phyloP scores from a whole-genome alignment of 805 yeast species.

The Hanseniaspora clermontiae region DNA sequence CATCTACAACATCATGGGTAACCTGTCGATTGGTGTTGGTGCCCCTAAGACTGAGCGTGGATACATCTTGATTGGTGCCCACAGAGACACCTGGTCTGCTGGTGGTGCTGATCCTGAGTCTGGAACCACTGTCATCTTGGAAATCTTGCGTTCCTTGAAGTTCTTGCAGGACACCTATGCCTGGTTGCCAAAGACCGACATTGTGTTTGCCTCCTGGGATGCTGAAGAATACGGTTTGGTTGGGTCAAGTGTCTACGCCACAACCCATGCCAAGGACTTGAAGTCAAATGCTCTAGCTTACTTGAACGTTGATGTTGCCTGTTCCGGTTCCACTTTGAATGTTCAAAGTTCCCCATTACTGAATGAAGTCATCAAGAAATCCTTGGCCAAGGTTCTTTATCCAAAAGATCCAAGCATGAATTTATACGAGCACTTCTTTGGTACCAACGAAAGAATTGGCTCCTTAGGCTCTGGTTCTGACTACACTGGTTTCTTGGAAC shows the following conservation, averaged over 20 bases:
- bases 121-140: slow-evolving; percentile 55
- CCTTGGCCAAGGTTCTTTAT: slow-evolving; percentile 35
- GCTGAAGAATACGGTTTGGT: slow-evolving; percentile 67
- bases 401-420: slow-evolving; percentile 29
- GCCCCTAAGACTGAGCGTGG: slow-evolving; percentile 36
- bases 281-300: slow-evolving; percentile 49
- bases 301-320: slow-evolving; percentile 56
- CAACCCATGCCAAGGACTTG: slow-evolving; percentile 39
- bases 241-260: slow-evolving; percentile 71
- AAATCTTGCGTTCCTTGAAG: slow-evolving; percentile 48
- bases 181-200: slow-evolving; percentile 56
- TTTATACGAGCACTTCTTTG: slow-evolving; percentile 29
- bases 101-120: slow-evolving; percentile 73
- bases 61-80: slow-evolving; percentile 53
- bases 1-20: slow-evolving; percentile 51
- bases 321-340: slow-evolving; percentile 40
- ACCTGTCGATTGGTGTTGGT: slow-evolving; percentile 35
- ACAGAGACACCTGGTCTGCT: slow-evolving; percentile 72
- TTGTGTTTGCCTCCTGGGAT: slow-evolving; percentile 67
- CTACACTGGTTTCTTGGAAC: slow-evolving; percentile 48
- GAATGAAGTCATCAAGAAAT: slow-evolving; percentile 33
- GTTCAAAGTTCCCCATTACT: slow-evolving; percentile 48
- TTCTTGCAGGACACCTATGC: slow-evolving; percentile 37
- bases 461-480: slow-evolving; percentile 63
- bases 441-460: slow-evolving; percentile 25